Percentiles rank a stretch among this genome's conserved stretches.
Conservation (phyloP, 2,329 filamentous ascomycete genomes). For the Pseudogymnoascus sp. region DNA sequence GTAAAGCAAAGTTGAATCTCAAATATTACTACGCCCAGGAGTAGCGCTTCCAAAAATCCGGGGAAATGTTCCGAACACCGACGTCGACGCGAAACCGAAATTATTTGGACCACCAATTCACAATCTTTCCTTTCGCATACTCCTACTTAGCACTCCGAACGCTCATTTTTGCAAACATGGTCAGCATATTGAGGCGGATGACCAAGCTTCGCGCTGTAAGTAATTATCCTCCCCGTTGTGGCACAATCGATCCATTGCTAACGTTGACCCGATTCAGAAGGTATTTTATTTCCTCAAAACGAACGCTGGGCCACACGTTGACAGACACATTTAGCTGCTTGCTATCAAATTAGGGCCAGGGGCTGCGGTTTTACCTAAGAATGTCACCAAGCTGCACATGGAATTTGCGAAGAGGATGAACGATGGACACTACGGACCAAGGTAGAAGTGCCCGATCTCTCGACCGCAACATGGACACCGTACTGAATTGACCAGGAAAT, state of each 20-base stretch:
- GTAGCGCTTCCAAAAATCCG: slow-evolving; percentile 2
- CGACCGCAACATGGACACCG: neutral
- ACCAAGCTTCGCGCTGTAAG: slow-evolving; percentile 64
- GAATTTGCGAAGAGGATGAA: slow-evolving; percentile 56
- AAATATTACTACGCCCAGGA: neutral
- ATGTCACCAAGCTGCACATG: slow-evolving; percentile 67
- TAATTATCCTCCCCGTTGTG: slow-evolving; percentile 19
- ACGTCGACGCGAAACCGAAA: slow-evolving; percentile 1
- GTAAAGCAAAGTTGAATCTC: neutral
- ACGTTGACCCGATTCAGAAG: slow-evolving; percentile 19
- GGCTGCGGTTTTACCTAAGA: slow-evolving; percentile 68
- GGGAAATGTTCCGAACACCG: slow-evolving; percentile 4
- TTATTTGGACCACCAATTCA: slow-evolving; percentile 1
- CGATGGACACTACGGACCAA: slow-evolving; percentile 63
- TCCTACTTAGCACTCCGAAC: neutral
- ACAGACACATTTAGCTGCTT: slow-evolving; percentile 48
- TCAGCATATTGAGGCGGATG: slow-evolving; percentile 58
- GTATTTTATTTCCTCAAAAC: slow-evolving; percentile 19
- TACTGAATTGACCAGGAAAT: slow-evolving; percentile 52
- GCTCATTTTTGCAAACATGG: slow-evolving; percentile 33
- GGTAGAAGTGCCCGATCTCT: slow-evolving; percentile 38
- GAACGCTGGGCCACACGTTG: slow-evolving; percentile 13
- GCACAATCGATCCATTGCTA: slow-evolving; percentile 13
- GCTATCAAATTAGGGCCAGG: slow-evolving; percentile 72
- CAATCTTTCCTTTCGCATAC: neutral